phyloP scores from a whole-genome alignment of 495 filamentous ascomycete species.

The Evernia prunastri region DNA sequence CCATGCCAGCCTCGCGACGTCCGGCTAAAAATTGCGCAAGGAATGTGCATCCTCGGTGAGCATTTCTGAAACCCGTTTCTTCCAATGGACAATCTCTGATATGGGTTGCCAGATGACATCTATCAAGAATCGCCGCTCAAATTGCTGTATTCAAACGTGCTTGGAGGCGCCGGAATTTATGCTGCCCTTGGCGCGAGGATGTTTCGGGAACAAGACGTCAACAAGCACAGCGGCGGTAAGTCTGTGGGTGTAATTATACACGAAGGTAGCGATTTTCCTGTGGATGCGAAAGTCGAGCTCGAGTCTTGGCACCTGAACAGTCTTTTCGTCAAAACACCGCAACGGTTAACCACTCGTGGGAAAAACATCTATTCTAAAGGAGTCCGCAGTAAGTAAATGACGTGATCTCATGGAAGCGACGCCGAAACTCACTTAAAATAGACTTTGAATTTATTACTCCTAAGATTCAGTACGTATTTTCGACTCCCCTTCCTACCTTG shows the following conservation, averaged over 20 bases:
- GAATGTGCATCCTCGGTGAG: conserved; percentile 94
- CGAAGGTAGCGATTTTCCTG: conserved; percentile 77
- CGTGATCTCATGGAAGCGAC: background rate
- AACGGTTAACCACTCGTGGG: conserved; percentile 74
- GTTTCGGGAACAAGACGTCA: conserved; percentile 50
- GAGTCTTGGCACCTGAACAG: conserved; percentile 66
- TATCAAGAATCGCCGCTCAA: conserved; percentile 43
- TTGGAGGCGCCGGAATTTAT: conserved; percentile 84
- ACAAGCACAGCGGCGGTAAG: conserved; percentile 26
- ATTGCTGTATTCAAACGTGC: conserved; percentile 46
- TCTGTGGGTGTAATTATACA: conserved; percentile 89
- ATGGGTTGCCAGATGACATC: conserved; percentile 72
- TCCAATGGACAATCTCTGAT: conserved; percentile 1
- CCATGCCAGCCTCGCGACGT: background rate
- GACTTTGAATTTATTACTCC: conserved; percentile 84
- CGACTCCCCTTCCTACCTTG: background rate
- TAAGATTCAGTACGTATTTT: conserved; percentile 52
- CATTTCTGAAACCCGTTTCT: conserved; percentile 6
- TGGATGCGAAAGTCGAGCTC: conserved; percentile 53
- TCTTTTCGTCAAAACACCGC: conserved; percentile 56
- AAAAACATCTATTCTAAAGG: conserved; percentile 79
- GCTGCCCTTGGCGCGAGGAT: conserved; percentile 82
- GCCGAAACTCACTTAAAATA: conserved; percentile 33
- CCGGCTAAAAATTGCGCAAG: conserved; percentile 26
- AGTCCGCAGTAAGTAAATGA: conserved; percentile 42